phyloP scores from a whole-genome alignment of 805 yeast genomes.

The Barnettozyma sp. region DNA sequence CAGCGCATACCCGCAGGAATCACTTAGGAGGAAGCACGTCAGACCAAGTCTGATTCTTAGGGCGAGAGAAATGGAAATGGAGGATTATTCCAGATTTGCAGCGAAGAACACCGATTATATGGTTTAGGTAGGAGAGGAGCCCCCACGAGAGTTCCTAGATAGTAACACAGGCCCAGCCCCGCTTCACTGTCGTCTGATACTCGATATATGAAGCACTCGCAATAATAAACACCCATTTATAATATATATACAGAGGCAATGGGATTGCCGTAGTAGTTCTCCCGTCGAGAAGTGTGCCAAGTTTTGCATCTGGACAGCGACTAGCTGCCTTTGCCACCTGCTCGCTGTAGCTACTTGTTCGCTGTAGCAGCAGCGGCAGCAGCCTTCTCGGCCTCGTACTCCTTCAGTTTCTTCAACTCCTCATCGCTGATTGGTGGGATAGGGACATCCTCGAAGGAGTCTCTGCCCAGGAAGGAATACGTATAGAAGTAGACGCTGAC shows the following conservation, averaged over 20 bases:
- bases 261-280: too few species aligned
- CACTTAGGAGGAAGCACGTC: constrained; percentile 7
- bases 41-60: constrained; percentile 19
- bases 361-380: too few species aligned
- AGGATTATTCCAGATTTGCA: constrained; percentile 17
- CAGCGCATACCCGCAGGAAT: background rate
- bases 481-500: constrained; percentile 61
- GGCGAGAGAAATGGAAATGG: constrained; percentile 21
- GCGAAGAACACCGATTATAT: constrained; percentile 1
- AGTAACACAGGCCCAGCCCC: too few species aligned
- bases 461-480: constrained; percentile 57
- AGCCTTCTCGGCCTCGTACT: constrained; percentile 46
- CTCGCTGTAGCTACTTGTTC: too few species aligned
- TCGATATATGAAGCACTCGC: too few species aligned
- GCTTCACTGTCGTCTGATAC: too few species aligned
- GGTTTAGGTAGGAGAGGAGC: background rate
- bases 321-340: too few species aligned
- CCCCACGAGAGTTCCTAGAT: background rate
- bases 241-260: too few species aligned
- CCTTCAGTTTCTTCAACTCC: constrained; percentile 67
- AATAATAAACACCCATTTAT: too few species aligned
- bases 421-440: constrained; percentile 85
- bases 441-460: constrained; percentile 87
- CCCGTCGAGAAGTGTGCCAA: too few species aligned
- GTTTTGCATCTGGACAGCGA: too few species aligned